A percentile compares a stretch with the other conserved stretches of the same genome.
Conservation (phyloP, 305 asterid species). For the Solanum hybrid region DNA sequence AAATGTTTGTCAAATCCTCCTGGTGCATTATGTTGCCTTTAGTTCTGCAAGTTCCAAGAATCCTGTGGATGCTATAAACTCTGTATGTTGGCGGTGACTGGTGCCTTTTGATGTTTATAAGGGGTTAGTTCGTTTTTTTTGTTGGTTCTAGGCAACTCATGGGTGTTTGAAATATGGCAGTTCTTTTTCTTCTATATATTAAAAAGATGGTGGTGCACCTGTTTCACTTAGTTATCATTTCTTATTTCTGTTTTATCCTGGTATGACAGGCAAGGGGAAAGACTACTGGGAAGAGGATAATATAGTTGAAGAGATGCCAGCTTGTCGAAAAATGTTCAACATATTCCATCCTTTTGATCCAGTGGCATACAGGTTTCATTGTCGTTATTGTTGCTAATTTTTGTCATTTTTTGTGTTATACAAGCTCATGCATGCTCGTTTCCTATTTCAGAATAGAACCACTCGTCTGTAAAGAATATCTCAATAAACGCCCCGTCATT, state of each 20-base stretch:
- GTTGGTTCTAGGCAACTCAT: not conserved
- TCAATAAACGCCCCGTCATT: conserved; percentile 64
- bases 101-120: not conserved
- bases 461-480: conserved; percentile 72
- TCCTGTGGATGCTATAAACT: not conserved
- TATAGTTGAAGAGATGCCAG: conserved; percentile 87
- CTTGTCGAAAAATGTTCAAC: conserved; percentile 84
- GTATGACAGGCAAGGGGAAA: conserved; percentile 61
- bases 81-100: not conserved
- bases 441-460: conserved; percentile 68
- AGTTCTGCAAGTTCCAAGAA: not conserved
- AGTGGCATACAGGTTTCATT: conserved; percentile 74
- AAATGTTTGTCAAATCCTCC: not conserved
- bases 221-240: not conserved
- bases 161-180: not conserved
- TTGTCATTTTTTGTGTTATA: not conserved
- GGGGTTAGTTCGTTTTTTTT: not conserved
- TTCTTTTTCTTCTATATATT: not conserved
- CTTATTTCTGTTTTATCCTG: conserved; percentile 15
- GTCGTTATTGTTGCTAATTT: not conserved
- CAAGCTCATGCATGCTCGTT: conserved; percentile 1
- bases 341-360: conserved; percentile 98
- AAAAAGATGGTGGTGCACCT: not conserved
- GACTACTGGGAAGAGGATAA: conserved; percentile 78
- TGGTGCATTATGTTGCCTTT: not conserved